A percentile compares a stretch with the other conserved stretches of the same genome.
These are phyloP conservation scores for Suillus subluteus DNA, from an alignment of 768 basidiomycete genomes.

Conservation along the genomic window DNA sequence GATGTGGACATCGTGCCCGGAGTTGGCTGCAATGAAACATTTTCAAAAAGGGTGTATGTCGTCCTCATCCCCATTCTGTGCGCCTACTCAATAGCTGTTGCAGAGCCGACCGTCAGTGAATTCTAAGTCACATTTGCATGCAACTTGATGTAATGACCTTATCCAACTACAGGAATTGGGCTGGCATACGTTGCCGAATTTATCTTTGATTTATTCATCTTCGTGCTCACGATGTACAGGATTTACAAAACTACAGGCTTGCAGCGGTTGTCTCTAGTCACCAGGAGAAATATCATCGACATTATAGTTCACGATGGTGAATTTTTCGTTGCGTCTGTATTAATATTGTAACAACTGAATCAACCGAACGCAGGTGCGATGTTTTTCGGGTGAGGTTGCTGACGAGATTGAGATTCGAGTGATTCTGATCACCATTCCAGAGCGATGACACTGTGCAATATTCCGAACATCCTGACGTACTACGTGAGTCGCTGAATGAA, in stretches of 20 bases:
- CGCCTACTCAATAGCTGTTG: not conserved
- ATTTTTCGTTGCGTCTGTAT: constrained; percentile 18
- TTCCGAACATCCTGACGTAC: constrained; percentile 49
- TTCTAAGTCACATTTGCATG: not conserved
- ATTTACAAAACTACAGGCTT: constrained; percentile 42
- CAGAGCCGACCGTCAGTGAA: constrained; percentile 25
- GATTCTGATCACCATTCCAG: not conserved
- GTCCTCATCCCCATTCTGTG: not conserved
- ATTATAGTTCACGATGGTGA: constrained; percentile 54
- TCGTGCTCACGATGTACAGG: constrained; percentile 50
- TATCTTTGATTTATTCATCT: constrained; percentile 51
- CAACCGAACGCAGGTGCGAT: constrained; percentile 44
- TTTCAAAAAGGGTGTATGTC: constrained; percentile 11
- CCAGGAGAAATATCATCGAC: constrained; percentile 40
- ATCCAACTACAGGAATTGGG: constrained; percentile 27
- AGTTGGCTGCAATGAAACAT: constrained; percentile 31
- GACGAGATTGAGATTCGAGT: not conserved
- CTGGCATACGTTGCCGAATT: constrained; percentile 55
- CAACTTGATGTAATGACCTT: not conserved
- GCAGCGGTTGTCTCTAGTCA: constrained; percentile 20
- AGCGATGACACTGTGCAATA: constrained; percentile 50
- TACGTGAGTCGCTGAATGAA: constrained; percentile 31
- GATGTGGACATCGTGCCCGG: constrained; percentile 32
- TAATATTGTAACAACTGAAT: not conserved
- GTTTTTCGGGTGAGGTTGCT: constrained; percentile 52